Evolutionary conservation across 495 filamentous ascomycete species (phyloP), one percentile per base, ranked within the genome.

Genomic region (Aspergillus incahuasiensis): DNA sequence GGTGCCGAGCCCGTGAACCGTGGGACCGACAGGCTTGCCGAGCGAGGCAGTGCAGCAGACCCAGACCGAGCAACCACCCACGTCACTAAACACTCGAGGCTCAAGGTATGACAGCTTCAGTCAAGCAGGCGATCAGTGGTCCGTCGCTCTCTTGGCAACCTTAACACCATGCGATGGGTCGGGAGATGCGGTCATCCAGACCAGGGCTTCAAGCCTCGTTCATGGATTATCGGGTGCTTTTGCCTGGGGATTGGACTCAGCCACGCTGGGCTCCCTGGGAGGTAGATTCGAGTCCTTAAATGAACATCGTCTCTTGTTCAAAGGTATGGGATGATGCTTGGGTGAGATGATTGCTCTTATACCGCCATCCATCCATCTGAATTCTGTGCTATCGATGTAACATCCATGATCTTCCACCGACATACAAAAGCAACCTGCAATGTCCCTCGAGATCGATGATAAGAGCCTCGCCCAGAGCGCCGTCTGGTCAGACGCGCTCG

Each of bases 371-470:
- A n/a, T n/a, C n/a, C n/a, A n/a, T n/a, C n/a, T n/a, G n/a, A n/a
- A n/a, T n/a, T n/a, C n/a, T n/a, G n/a, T 28, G 25, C 25, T 28
- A 8, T 28, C 25, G 25, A 28, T 28, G 25, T 28, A 28, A 28
- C 25, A 28, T n/a, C n/a, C n/a, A n/a, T n/a, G n/a, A n/a, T n/a
- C 25, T 28, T 5, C 12, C 6, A 35, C 9, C 32, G 13, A 35
- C 2, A 2, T 15, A 5, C 32, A 35, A 11, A 35, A 22, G 5
- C 30, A 3, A 48, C 3, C 2, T n/a, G n/a, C n/a, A n/a, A 49
- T 49, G 47, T 49, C 47, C 8, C 8, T 28, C 1, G 47, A 49
- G 32, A 49, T 25, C 22, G 48, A 40, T 34, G 48, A 50, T 25
- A 40, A 39, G 34, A 28, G 12, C 12, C 2, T 35, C 12, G 6